Base-by-base conservation (phyloP, 2,329 filamentous ascomycete genomes). In the Calonectria hongkongensis region DNA sequence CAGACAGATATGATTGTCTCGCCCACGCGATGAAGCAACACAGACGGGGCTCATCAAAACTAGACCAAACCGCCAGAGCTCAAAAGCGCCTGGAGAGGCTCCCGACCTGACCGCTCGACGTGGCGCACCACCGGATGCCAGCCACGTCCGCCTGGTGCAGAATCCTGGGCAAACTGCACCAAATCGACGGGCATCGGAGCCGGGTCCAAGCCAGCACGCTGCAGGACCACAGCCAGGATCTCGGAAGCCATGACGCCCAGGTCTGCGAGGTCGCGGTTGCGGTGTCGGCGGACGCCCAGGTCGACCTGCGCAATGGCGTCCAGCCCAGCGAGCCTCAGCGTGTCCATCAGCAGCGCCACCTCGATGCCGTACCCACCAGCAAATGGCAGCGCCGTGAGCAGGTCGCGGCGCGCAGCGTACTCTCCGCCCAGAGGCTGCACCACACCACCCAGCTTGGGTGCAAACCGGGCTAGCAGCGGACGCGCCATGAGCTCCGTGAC, bases 401-500 rank as follows among this genome's bases (percentile, higher is more conserved):
- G 33, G 13, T 60, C 54, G 21, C 54, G 54, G 8, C 54, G 54
- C 54, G 54, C 54, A 8, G 54, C 54, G 8, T 60, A 60, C 33
- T 60, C 54, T 41, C 54, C 54, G 5, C 54, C 54, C 2, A 60
- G 54, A 15, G 54, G 54, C 54, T 60, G 54, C 54, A 60, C 54
- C 54, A 60, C 54, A 2, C 54, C 54, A 7, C 36, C 16, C 21
- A 60, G 21, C 54, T 28, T 16, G 15, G 54, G 36, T 18, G 54
- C 54, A 21, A 60, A 60, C 16, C 54, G 36, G 21, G 54, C 54
- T 6, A 60, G 21, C 33, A 60, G 25, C 2, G 54, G 54, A 1
- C 54, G 54, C 13, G 54, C 54, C 54, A 60, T 60, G 12, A 60
- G 33, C 54, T 60, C 54, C 4, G 54, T 60, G 25, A 60, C 54